phyloP scores from a whole-genome alignment of 257 asterid species.

The Eustoma russellianum region DNA sequence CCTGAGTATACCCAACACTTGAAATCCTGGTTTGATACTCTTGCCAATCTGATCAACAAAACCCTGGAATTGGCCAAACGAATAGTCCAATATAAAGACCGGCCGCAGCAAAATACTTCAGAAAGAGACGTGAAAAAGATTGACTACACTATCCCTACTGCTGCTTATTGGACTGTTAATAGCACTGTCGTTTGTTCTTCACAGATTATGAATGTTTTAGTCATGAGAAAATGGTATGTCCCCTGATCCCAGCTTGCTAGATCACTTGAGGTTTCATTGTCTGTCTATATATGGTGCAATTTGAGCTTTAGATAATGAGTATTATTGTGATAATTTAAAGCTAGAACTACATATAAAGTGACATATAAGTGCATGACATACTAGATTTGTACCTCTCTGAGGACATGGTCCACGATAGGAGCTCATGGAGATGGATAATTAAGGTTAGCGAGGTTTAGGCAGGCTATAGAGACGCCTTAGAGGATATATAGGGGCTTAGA shows the following conservation, averaged over 20 bases:
- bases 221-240: not conserved
- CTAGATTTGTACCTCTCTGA: too few species aligned
- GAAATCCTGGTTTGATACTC: not conserved
- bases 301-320: not conserved
- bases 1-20: not conserved
- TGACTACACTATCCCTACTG: not conserved
- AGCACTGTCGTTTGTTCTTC: slow-evolving; percentile 9
- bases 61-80: not conserved
- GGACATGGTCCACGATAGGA: too few species aligned
- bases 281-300: not conserved
- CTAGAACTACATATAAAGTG: not conserved
- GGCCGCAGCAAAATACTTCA: not conserved
- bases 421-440: too few species aligned
- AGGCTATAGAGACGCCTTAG: too few species aligned
- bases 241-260: not conserved
- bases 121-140: not conserved
- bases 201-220: slow-evolving; percentile 3
- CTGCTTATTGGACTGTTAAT: slow-evolving; percentile 1
- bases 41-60: not conserved
- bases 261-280: not conserved
- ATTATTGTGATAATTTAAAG: not conserved
- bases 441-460: too few species aligned
- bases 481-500: too few species aligned
- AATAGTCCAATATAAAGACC: not conserved
- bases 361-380: too few species aligned